Evolutionary conservation across 2,329 filamentous ascomycete genomes (phyloP), one percentile per base, ranked within the genome.

Genomic region (Conoideocrella luteorostrata): DNA sequence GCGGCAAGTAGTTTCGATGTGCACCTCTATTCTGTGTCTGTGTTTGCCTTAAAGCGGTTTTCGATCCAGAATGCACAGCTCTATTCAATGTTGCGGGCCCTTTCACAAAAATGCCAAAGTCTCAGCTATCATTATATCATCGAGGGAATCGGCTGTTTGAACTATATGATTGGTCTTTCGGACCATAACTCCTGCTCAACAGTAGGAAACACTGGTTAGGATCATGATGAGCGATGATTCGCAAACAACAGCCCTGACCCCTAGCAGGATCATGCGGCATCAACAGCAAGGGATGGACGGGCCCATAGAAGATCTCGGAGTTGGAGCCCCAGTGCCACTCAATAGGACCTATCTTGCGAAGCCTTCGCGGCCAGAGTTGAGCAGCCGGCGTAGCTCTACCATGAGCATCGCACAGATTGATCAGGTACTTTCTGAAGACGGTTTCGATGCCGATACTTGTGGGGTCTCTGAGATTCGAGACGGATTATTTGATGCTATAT

Each of bases 401-500:
- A 44, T 55, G 39, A 62, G 60, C 52, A 56, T 64, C 36, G 50
- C 55, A 18, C 61, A 61, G 41, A 60, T 66, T 39, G 56, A 60
- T 30, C 50, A 62, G 43, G 58, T 67, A 15, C 54, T 65, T 15
- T 56, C 57, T 3, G 57, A 61, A 26, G 54, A 61, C 17, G 59
- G 62, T 34, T 53, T 67, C 10, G 60, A 63, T 23, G 58, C 58
- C 24, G 60, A 68, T 29, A 66, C 66, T 2, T 71, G 70, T 48
- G 69, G 68, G 21, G 56, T 72, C 22, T 54, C 55, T 5, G 70
- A 74, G 53, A 50, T 64, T 15, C 59, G 70, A 24, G 70, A 72
- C 49, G 65, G 68, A 41, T 72, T 71, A 54, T 73, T 73, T 42
- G 70, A 73, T 47, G 69, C 68, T 24, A 49, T 66, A 29, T 78